These are phyloP conservation scores for Hypoxylon lienhwacheense DNA, from an alignment of 495 filamentous ascomycete genomes.

Conservation along the genomic window DNA sequence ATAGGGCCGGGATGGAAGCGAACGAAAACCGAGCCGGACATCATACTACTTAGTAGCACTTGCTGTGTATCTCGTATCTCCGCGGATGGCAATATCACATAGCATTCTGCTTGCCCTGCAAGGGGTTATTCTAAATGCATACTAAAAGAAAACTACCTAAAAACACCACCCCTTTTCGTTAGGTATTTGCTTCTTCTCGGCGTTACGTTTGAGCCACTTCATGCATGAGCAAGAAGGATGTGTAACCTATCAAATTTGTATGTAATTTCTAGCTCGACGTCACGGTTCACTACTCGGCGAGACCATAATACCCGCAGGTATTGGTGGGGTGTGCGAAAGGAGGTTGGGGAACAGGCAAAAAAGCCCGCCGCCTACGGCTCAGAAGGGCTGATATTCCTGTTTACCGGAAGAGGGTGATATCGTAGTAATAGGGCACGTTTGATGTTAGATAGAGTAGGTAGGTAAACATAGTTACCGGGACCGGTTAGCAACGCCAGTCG, in stretches of 20 bases:
- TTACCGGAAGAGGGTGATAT: conserved; percentile 19
- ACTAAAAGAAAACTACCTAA: conserved; percentile 8
- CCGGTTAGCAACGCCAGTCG: conserved; percentile 25
- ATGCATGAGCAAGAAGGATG: conserved; percentile 22
- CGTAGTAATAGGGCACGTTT: conserved; percentile 22
- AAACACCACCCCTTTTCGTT: conserved; percentile 6
- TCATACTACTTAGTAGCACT: too few species aligned
- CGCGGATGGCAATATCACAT: conserved; percentile 22
- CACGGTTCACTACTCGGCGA: conserved; percentile 25
- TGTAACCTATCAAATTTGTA: conserved; percentile 14
- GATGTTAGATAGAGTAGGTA: too few species aligned
- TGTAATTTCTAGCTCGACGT: conserved; percentile 12
- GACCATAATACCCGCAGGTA: conserved; percentile 29
- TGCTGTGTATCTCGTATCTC: conserved; percentile 22
- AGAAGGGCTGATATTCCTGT: conserved; percentile 31
- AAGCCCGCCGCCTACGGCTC: conserved; percentile 20
- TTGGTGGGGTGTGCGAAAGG: conserved; percentile 17
- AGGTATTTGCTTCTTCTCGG: conserved; percentile 18
- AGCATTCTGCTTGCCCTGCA: conserved; percentile 27
- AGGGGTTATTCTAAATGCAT: conserved; percentile 28
- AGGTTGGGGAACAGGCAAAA: conserved; percentile 34
- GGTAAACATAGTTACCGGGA: not conserved
- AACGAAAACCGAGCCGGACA: conserved; percentile 7
- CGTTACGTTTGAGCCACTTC: conserved; percentile 19
- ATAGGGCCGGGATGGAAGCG: conserved; percentile 24